These are phyloP conservation scores for Phialemoniopsis sp. DNA, from an alignment of 2,329 filamentous ascomycete species.

Conservation along the genomic window DNA sequence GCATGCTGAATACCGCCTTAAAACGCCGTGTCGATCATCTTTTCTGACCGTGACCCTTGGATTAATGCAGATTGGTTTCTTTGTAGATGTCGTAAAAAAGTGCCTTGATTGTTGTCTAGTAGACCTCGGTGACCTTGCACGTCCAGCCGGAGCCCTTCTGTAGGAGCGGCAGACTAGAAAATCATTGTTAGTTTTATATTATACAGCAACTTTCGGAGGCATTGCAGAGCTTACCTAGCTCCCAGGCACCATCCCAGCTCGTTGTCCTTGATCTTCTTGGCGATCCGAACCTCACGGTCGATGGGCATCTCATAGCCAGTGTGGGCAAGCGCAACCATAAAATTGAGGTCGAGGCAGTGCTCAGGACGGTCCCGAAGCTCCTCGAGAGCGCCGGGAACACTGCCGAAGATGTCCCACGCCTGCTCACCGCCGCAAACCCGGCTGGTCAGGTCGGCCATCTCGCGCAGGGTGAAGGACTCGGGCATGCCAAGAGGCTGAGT, in stretches of 20 bases:
- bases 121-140: constrained; percentile 77
- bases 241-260: constrained; percentile 98
- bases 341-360: constrained; percentile 92
- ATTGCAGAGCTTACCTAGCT: constrained; percentile 65
- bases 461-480: constrained; percentile 89
- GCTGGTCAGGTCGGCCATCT: constrained; percentile 80
- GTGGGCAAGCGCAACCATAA: constrained; percentile 89
- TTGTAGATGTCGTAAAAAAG: background rate
- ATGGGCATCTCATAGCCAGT: constrained; percentile 98
- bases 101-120: constrained; percentile 29
- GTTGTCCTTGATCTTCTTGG: constrained; percentile 97
- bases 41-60: background rate
- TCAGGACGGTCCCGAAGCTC: constrained; percentile 82
- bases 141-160: constrained; percentile 82
- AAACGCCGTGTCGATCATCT: background rate
- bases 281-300: constrained; percentile 92
- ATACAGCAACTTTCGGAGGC: background rate
- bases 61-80: background rate
- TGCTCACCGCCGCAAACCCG: constrained; percentile 78
- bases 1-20: too few relatives aligned
- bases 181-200: background rate
- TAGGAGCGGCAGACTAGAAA: constrained; percentile 73
- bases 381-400: constrained; percentile 70
- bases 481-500: constrained; percentile 94
- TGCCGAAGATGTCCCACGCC: constrained; percentile 76